Evolutionary conservation across 2,329 filamentous ascomycete species (phyloP), one percentile per base, ranked within the genome.

Genomic region (Hymenoscyphus albidus): DNA sequence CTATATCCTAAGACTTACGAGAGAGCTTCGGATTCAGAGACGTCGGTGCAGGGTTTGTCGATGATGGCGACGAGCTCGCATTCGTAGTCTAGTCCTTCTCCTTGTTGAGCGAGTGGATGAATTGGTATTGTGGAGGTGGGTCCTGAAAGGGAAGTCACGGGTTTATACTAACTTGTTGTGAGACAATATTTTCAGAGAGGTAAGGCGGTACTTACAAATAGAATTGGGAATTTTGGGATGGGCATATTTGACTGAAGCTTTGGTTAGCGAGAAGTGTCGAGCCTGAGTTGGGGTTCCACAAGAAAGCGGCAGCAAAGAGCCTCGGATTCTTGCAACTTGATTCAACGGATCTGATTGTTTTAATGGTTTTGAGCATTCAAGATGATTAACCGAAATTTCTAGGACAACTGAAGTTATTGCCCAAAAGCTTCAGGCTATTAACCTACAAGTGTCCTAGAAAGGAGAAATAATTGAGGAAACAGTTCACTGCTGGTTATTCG

Each of bases 51-150:
- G 65, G 83, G 79, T 76, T 87, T 88, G 31, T 89, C 88, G 67
- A 93, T 91, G 9, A 93, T 80, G 44, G 86, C 81, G 14, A 92
- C 88, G 6, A 94, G 82, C 78, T 94, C 91, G 74, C 89, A 91
- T 77, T 94, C 91, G 76, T 93, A 93, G 77, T 93, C 91, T 18
- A 92, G 78, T 0, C 87, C 87, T n/a, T 80, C 78, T 58, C 80
- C 81, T 66, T 88, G 81, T 76, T 92, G 90, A 0, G 88, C 89
- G 65, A 90, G 78, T 2, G 77, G 72, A 27, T 86, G 84, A 42
- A 94, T 80, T 1, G 88, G 88, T 61, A 92, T 88, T 1, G 86
- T 80, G 70, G 90, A 87, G 2, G 76, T 80, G 0, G 89, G 89
- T 1, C 88, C 89, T 0, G 83, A 76, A 31, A 92, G 80, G 0